These are phyloP conservation scores for Nitzschia palea DNA, from an alignment of 108 stramenopile genomes.

Conservation along the genomic window DNA sequence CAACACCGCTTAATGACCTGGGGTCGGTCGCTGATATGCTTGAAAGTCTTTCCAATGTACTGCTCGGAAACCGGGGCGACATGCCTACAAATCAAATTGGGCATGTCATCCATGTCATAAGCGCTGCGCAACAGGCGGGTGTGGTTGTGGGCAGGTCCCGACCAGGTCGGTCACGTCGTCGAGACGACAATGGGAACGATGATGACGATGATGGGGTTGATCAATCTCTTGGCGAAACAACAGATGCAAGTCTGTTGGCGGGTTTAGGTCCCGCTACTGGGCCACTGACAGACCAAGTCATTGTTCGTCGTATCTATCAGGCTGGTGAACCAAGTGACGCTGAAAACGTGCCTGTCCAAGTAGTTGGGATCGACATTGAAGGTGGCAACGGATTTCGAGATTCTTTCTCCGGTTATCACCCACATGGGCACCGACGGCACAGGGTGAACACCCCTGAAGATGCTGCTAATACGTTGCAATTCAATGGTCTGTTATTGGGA, in stretches of 20 bases:
- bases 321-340: background rate
- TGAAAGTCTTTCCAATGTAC: slow-evolving; percentile 32
- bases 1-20: slow-evolving; percentile 35
- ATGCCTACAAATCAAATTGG: slow-evolving; percentile 43
- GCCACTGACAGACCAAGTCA: slow-evolving; percentile 30
- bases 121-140: slow-evolving; percentile 57
- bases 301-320: slow-evolving; percentile 11
- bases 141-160: slow-evolving; percentile 44
- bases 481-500: slow-evolving; percentile 66
- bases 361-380: slow-evolving; percentile 1
- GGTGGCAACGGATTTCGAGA: background rate
- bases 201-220: slow-evolving; percentile 1
- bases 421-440: background rate
- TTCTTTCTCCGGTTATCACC: background rate
- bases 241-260: background rate
- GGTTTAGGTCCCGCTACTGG: slow-evolving; percentile 27
- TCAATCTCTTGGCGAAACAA: background rate
- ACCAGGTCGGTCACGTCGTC: slow-evolving; percentile 9
- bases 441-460: slow-evolving; percentile 35
- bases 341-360: background rate
- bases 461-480: slow-evolving; percentile 65
- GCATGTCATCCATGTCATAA: slow-evolving; percentile 52
- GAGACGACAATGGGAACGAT: background rate
- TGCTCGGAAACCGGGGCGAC: slow-evolving; percentile 20
- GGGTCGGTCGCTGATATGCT: slow-evolving; percentile 59